Conservation (phyloP, 1,139 yeast genomes). For the Zygoascus hellenicus region DNA sequence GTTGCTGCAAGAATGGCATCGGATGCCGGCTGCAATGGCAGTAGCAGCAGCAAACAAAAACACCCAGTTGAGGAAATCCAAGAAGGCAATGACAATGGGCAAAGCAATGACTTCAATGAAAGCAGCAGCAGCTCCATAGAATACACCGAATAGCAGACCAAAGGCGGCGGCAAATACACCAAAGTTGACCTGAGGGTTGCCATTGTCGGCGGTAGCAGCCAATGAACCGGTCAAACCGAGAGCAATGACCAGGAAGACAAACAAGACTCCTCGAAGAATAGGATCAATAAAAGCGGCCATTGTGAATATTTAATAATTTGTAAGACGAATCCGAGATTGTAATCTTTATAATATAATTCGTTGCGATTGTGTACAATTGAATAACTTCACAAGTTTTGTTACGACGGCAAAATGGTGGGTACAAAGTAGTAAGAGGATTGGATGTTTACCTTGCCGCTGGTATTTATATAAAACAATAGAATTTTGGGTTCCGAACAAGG, state of each 20-base stretch:
- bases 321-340: neutral
- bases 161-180: conserved; percentile 81
- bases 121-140: conserved; percentile 76
- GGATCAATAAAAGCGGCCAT: conserved; percentile 64
- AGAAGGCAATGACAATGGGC: conserved; percentile 66
- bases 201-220: conserved; percentile 53
- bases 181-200: conserved; percentile 82
- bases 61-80: conserved; percentile 83
- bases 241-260: conserved; percentile 65
- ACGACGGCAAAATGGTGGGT: no score
- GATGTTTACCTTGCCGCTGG: no score
- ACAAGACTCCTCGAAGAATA: conserved; percentile 66
- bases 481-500: no score
- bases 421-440: no score
- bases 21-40: conserved; percentile 85
- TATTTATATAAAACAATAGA: no score
- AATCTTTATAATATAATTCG: neutral
- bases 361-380: neutral
- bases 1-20: conserved; percentile 81
- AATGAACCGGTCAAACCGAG: conserved; percentile 84
- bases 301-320: neutral
- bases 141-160: conserved; percentile 70
- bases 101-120: conserved; percentile 76
- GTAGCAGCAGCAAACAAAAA: conserved; percentile 94
- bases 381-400: no score